A percentile compares a stretch with the other conserved stretches of the same genome.
Evolutionary conservation across 1,284 basidiomycete species (phyloP).

Genomic region (Trichosporon sp.): DNA sequence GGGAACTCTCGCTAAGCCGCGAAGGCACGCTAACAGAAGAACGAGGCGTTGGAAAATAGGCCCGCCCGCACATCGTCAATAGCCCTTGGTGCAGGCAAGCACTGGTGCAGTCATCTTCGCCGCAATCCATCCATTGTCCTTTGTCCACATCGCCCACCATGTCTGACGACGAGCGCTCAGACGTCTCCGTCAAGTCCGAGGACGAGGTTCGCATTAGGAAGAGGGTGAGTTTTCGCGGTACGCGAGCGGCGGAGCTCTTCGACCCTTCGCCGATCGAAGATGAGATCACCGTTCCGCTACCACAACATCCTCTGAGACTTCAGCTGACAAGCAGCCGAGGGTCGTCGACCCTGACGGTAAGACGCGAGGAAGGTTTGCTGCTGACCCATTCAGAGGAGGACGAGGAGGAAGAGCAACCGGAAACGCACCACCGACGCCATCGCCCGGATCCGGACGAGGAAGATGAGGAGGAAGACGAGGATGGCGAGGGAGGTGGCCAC

Average conservation of each 20-base stretch:
- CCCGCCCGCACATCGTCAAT: slow-evolving; percentile 6
- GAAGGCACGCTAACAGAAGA: not conserved
- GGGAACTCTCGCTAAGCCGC: not conserved
- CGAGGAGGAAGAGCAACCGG: slow-evolving; percentile 33
- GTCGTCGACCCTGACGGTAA: slow-evolving; percentile 48
- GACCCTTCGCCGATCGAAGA: not conserved
- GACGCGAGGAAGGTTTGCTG: slow-evolving; percentile 12
- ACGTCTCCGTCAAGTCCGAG: slow-evolving; percentile 31
- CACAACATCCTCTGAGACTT: not conserved
- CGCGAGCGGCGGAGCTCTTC: not conserved
- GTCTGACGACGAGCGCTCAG: slow-evolving; percentile 42
- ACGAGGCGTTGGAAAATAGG: not conserved
- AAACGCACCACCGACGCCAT: not conserved
- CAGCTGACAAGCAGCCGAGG: slow-evolving; percentile 37
- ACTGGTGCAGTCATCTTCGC: not conserved
- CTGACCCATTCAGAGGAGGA: slow-evolving; percentile 29
- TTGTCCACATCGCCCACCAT: slow-evolving; percentile 27
- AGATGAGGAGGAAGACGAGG: slow-evolving; percentile 54
- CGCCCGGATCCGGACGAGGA: slow-evolving; percentile 22
- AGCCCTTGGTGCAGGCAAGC: not conserved
- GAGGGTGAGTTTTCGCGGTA: slow-evolving; percentile 39
- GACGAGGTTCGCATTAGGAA: slow-evolving; percentile 41
- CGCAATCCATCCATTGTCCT: slow-evolving; percentile 27
- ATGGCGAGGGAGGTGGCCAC: slow-evolving; percentile 52
- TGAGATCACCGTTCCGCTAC: not conserved